Percentiles rank a stretch among this genome's conserved stretches.
These are phyloP conservation scores for Candida xyloterini DNA, from an alignment of 805 yeast genomes.

Conservation along the genomic window DNA sequence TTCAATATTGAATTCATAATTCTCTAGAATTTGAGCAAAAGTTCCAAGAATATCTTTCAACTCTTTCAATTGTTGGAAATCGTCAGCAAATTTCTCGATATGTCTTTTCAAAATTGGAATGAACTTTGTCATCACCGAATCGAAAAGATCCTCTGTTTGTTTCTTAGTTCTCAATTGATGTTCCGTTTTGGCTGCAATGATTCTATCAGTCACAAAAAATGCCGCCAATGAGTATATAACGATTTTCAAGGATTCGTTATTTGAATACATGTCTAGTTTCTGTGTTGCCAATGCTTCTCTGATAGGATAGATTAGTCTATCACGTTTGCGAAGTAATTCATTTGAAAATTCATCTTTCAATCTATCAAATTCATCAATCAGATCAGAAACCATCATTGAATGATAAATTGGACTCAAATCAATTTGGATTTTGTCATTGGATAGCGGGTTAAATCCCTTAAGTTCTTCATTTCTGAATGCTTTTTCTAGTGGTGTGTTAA, in stretches of 20 bases:
- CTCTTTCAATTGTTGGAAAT: slow-evolving; percentile 44
- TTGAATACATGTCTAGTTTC: slow-evolving; percentile 29
- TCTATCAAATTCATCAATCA: slow-evolving; percentile 61
- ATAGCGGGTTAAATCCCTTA: slow-evolving; percentile 46
- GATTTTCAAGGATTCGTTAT: slow-evolving; percentile 46
- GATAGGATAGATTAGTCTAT: slow-evolving; percentile 62
- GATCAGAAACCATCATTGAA: slow-evolving; percentile 75
- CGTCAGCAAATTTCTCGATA: slow-evolving; percentile 40
- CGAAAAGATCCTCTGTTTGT: slow-evolving; percentile 73
- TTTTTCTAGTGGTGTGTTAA: slow-evolving; percentile 83
- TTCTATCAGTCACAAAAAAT: slow-evolving; percentile 72
- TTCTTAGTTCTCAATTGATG: slow-evolving; percentile 60
- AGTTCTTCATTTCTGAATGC: slow-evolving; percentile 55
- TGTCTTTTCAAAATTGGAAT: slow-evolving; percentile 55
- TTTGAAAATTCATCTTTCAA: slow-evolving; percentile 62
- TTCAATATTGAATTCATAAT: slow-evolving; percentile 56
- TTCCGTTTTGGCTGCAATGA: slow-evolving; percentile 60
- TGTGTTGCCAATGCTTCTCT: slow-evolving; percentile 39
- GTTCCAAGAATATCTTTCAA: slow-evolving; percentile 66
- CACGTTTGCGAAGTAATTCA: slow-evolving; percentile 70
- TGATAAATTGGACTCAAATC: slow-evolving; percentile 77
- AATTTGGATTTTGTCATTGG: slow-evolving; percentile 44
- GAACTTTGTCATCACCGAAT: slow-evolving; percentile 56
- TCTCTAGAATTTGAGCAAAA: slow-evolving; percentile 73
- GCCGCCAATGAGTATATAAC: slow-evolving; percentile 67